A percentile compares a stretch with the other conserved stretches of the same genome.
Conservation (phyloP, 129 eudicot genomes). For the Lactuca sativa region DNA sequence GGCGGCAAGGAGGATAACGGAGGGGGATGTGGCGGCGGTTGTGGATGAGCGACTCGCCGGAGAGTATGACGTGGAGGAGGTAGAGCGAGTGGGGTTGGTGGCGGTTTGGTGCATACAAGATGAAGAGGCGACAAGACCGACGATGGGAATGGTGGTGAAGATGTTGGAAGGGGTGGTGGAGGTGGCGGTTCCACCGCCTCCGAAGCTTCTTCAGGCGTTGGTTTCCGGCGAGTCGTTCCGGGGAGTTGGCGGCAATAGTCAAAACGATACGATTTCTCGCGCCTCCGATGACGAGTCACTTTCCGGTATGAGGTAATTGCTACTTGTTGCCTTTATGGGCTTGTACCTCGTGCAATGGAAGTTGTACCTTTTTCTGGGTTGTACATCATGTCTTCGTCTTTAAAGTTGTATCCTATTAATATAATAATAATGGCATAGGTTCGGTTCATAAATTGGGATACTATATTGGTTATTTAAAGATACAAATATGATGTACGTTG, state of each 20-base stretch:
- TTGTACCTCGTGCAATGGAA: neutral
- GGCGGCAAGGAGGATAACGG: conserved; percentile 67
- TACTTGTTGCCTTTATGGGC: conserved; percentile 16
- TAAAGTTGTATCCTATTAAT: neutral
- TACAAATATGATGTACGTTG: too few relatives aligned
- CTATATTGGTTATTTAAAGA: neutral
- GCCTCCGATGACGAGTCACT: conserved; percentile 38
- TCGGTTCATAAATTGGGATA: neutral
- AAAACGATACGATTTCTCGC: conserved; percentile 26
- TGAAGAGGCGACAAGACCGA: conserved; percentile 72
- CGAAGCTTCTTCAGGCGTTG: conserved; percentile 93
- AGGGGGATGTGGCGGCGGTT: conserved; percentile 58
- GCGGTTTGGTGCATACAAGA: conserved; percentile 97
- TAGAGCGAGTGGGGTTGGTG: conserved; percentile 63
- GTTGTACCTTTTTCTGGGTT: neutral
- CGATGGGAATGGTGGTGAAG: conserved; percentile 97
- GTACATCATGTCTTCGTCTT: neutral
- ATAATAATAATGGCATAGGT: neutral
- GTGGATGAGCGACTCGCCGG: conserved; percentile 71
- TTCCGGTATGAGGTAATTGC: conserved; percentile 13
- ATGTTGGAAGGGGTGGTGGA: conserved; percentile 93
- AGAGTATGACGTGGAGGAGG: conserved; percentile 58
- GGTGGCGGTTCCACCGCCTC: conserved; percentile 75
- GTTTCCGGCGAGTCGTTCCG: conserved; percentile 87
- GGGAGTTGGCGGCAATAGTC: conserved; percentile 48